Percentiles rank a stretch among this genome's conserved stretches.
These are phyloP conservation scores for Dendrobium huoshanense DNA, from an alignment of 106 monocot genomes.

Conservation along the genomic window DNA sequence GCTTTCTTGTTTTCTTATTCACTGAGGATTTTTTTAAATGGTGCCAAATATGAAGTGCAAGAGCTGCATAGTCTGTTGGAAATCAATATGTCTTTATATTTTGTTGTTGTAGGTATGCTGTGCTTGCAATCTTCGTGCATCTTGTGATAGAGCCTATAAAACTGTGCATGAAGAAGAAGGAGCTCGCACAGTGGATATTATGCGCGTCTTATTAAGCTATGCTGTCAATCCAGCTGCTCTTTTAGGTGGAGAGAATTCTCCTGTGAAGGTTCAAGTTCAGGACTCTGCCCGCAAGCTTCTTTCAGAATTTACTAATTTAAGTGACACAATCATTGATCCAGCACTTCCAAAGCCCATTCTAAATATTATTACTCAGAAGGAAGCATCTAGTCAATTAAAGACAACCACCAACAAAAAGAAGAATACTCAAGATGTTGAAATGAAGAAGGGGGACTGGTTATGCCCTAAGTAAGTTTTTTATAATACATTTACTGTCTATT, in stretches of 20 bases:
- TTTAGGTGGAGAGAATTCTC: constrained; percentile 22
- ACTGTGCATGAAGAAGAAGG: constrained; percentile 40
- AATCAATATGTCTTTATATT: no score
- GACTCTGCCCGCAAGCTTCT: constrained; percentile 66
- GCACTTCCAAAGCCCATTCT: constrained; percentile 33
- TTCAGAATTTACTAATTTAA: constrained; percentile 53
- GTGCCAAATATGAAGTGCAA: neutral
- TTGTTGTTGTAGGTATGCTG: neutral
- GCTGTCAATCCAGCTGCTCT: constrained; percentile 42
- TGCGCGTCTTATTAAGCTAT: constrained; percentile 79
- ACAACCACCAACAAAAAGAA: neutral
- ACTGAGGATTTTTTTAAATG: neutral
- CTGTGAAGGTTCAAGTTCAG: constrained; percentile 37
- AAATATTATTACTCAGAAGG: constrained; percentile 11
- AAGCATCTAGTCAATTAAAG: constrained; percentile 18
- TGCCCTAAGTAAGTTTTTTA: constrained; percentile 64
- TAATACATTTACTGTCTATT: neutral
- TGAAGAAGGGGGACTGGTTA: constrained; percentile 96
- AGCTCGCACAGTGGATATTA: constrained; percentile 78
- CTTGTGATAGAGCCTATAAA: constrained; percentile 83
- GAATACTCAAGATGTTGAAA: constrained; percentile 47
- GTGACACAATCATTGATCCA: constrained; percentile 73
- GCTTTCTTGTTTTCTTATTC: no score
- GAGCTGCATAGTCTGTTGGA: neutral
- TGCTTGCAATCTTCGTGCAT: constrained; percentile 57